phyloP scores from a whole-genome alignment of 495 filamentous ascomycete genomes.

The Neurospora discreta region DNA sequence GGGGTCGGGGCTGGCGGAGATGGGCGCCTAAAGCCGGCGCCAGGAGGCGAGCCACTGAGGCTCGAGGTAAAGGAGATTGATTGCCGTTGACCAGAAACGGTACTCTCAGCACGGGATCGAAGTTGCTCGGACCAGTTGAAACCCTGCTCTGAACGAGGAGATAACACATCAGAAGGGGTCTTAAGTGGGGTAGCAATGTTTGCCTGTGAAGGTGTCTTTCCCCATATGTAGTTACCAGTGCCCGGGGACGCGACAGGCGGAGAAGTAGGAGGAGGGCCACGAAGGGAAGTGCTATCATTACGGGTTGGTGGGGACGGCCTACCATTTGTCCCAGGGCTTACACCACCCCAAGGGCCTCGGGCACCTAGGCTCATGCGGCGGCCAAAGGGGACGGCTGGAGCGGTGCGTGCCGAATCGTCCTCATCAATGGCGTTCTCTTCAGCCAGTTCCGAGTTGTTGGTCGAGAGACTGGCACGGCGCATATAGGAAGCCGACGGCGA shows the following conservation, averaged over 20 bases:
- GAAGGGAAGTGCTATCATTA: constrained; percentile 13
- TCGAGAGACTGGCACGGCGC: constrained; percentile 66
- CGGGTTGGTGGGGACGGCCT: constrained; percentile 26
- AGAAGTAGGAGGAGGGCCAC: constrained; percentile 15
- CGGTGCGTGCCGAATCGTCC: constrained; percentile 41
- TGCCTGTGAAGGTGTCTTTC: constrained; percentile 32
- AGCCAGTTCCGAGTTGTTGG: constrained; percentile 60
- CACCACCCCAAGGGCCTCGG: constrained; percentile 34
- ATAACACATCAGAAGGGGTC: constrained; percentile 48
- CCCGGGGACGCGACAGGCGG: constrained; percentile 7
- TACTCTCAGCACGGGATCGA: constrained; percentile 76
- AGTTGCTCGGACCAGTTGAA: constrained; percentile 95
- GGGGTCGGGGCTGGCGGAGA: constrained; percentile 21
- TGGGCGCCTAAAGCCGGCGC: constrained; percentile 25
- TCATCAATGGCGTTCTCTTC: constrained; percentile 88
- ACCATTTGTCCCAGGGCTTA: constrained; percentile 40
- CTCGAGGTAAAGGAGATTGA: constrained; percentile 29
- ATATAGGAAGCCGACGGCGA: constrained; percentile 49
- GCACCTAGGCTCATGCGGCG: constrained; percentile 84
- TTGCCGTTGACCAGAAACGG: constrained; percentile 44
- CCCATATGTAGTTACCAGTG: constrained; percentile 19
- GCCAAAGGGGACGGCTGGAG: constrained; percentile 63
- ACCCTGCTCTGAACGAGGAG: constrained; percentile 60
- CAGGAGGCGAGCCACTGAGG: constrained; percentile 22
- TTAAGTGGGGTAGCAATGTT: constrained; percentile 40